phyloP scores from a whole-genome alignment of 495 filamentous ascomycete genomes.

The Aspergillus wentii region DNA sequence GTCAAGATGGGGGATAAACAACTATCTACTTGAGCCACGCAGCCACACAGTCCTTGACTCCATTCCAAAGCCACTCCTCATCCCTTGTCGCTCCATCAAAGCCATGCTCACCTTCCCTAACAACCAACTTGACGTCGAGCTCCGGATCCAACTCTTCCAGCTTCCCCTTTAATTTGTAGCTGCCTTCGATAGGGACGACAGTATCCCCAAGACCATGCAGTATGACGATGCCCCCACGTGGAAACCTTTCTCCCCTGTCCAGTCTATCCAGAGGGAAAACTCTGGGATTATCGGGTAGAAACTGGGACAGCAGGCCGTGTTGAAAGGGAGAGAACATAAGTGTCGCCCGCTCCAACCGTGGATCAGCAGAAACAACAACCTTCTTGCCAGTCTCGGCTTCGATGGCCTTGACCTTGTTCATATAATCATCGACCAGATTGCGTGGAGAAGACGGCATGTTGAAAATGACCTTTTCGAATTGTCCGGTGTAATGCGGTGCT shows the following conservation, averaged over 20 bases:
- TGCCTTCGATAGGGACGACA: not conserved
- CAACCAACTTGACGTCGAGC: not conserved
- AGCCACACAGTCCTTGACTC: not conserved
- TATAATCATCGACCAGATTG: no score
- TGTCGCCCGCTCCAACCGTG: not conserved
- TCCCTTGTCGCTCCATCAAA: not conserved
- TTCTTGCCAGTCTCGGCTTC: no score
- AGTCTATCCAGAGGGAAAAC: not conserved
- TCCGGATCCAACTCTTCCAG: not conserved
- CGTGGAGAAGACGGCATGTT: not conserved
- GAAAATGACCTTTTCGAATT: not conserved
- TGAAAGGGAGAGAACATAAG: not conserved
- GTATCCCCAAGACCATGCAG: not conserved
- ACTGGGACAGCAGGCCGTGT: not conserved
- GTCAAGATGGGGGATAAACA: no score
- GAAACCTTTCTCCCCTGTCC: not conserved
- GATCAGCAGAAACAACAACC: not conserved
- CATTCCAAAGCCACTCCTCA: not conserved
- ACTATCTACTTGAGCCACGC: not conserved
- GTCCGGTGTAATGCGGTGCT: conserved; percentile 14
- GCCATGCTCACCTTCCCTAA: not conserved
- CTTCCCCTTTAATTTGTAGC: not conserved
- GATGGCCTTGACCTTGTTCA: no score
- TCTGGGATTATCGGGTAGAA: not conserved
- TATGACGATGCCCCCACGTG: not conserved